Conservation (phyloP, 768 basidiomycete genomes). For the Imleria badia region DNA sequence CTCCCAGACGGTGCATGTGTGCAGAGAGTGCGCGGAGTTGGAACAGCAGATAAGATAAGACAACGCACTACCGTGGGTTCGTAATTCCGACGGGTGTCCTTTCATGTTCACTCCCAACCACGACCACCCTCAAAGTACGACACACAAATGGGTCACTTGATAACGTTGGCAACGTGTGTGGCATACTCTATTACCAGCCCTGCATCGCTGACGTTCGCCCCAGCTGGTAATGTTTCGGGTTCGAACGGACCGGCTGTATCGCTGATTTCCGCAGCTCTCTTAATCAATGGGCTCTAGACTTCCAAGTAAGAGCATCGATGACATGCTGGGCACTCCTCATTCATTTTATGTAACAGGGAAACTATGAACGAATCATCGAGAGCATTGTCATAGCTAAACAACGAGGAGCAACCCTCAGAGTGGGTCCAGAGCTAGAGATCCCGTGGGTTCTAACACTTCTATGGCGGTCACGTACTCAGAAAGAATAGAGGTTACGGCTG, state of each 20-base stretch:
- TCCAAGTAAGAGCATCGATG: constrained; percentile 56
- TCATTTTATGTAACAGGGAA: constrained; percentile 57
- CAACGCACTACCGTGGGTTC: not conserved
- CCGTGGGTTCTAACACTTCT: constrained; percentile 50
- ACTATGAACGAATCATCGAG: constrained; percentile 84
- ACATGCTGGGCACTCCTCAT: not conserved
- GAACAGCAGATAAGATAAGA: constrained; percentile 16
- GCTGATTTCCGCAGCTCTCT: constrained; percentile 62
- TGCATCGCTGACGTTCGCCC: not conserved
- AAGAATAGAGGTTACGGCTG: constrained; percentile 87
- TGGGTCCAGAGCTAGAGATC: constrained; percentile 97
- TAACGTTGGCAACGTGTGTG: constrained; percentile 84
- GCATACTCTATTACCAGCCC: not conserved
- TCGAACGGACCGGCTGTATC: not conserved
- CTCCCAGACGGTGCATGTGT: constrained; percentile 71
- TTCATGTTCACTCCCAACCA: not conserved
- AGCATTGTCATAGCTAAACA: constrained; percentile 89
- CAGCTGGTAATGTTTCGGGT: constrained; percentile 25
- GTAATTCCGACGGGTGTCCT: not conserved
- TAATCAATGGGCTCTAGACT: constrained; percentile 97
- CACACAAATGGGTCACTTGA: constrained; percentile 71
- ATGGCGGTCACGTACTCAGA: not conserved
- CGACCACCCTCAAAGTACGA: not conserved
- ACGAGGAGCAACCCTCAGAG: constrained; percentile 84
- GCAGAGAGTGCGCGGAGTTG: not conserved